These are phyloP conservation scores for Massarina eburnea DNA, from an alignment of 2,329 filamentous ascomycete species.

Conservation along the genomic window DNA sequence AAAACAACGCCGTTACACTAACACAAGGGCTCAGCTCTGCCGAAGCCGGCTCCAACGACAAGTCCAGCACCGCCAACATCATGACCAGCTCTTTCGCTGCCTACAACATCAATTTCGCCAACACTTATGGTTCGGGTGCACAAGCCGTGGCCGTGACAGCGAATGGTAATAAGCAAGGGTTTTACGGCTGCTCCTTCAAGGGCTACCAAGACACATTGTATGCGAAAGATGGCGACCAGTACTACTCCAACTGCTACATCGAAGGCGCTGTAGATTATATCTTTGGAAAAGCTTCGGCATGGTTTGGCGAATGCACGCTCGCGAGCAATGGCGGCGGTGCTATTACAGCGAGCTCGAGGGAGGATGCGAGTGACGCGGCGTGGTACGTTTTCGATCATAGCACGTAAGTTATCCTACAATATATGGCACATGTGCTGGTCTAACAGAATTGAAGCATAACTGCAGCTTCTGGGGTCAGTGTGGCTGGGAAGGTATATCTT, in stretches of 20 bases:
- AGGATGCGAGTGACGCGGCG: slow-evolving; percentile 26
- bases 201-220: slow-evolving; percentile 57
- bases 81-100: slow-evolving; percentile 45
- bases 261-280: slow-evolving; percentile 60
- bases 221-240: slow-evolving; percentile 51
- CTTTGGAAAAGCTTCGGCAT: slow-evolving; percentile 55
- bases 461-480: slow-evolving; percentile 7
- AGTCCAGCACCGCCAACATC: slow-evolving; percentile 33
- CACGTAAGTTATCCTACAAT: slow-evolving; percentile 14
- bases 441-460: background rate
- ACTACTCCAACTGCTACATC: slow-evolving; percentile 59
- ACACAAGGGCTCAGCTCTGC: slow-evolving; percentile 42
- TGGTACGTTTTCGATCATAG: slow-evolving; percentile 58
- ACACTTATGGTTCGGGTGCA: slow-evolving; percentile 33
- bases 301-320: slow-evolving; percentile 50
- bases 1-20: slow-evolving; percentile 57
- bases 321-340: slow-evolving; percentile 23
- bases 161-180: slow-evolving; percentile 53
- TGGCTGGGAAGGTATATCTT: slow-evolving; percentile 46
- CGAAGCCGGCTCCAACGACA: slow-evolving; percentile 27
- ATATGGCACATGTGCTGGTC: background rate
- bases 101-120: slow-evolving; percentile 61
- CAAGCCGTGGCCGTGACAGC: slow-evolving; percentile 51
- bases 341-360: slow-evolving; percentile 22
- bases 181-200: slow-evolving; percentile 56